A percentile compares a stretch with the other conserved stretches of the same genome.
Conservation (phyloP, 495 filamentous ascomycete species). For the Penicillium taxi region DNA sequence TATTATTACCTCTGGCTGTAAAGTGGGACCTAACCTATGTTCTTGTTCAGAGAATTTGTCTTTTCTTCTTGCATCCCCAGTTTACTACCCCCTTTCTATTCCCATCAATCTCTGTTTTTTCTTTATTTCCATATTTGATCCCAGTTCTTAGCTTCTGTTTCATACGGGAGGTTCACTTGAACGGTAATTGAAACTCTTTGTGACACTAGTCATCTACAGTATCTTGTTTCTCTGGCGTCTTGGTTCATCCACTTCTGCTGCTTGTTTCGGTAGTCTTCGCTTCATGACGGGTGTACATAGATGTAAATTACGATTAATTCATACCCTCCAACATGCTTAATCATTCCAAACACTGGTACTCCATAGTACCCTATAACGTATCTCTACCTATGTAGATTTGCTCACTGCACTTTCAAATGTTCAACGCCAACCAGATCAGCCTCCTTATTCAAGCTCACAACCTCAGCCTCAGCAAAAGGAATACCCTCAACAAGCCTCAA, state of each 20-base stretch:
- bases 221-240: neutral
- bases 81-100: neutral
- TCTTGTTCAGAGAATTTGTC: constrained; percentile 17
- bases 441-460: constrained; percentile 59
- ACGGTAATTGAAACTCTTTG: constrained; percentile 20
- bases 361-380: too few relatives aligned
- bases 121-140: neutral
- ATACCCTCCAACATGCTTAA: too few relatives aligned
- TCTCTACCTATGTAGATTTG: too few relatives aligned
- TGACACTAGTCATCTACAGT: constrained; percentile 8
- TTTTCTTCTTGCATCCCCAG: neutral
- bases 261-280: neutral
- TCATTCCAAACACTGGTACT: too few relatives aligned
- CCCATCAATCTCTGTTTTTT: neutral
- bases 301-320: too few relatives aligned
- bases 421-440: constrained; percentile 47
- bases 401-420: constrained; percentile 17
- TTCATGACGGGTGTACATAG: too few relatives aligned
- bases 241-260: neutral
- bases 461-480: constrained; percentile 56
- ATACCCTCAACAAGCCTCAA: constrained; percentile 52
- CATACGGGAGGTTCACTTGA: constrained; percentile 16
- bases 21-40: constrained; percentile 23
- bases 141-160: constrained; percentile 13
- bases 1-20: constrained; percentile 38